Base-by-base conservation (phyloP, 495 filamentous ascomycete genomes). In the Penicillium chermesinum region DNA sequence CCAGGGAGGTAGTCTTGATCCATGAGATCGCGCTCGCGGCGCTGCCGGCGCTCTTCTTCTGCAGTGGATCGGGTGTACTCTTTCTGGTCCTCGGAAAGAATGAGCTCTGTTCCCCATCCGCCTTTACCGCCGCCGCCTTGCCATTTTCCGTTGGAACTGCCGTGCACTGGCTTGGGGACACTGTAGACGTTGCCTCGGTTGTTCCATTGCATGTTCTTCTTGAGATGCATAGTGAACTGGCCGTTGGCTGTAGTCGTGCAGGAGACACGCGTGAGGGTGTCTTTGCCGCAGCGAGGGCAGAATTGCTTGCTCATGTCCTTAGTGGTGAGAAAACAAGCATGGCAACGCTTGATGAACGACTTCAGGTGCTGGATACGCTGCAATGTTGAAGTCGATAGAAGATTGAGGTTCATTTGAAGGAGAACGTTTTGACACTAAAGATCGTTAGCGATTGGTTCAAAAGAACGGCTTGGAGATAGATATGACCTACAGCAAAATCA, bases 181-280 rank as follows among this genome's bases (percentile, higher is more conserved):
- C 87, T 90, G 69, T 80, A 98, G 10, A 84, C 74, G 60, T 95
- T 90, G 27, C 93, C 93, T 1, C 90, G 78, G 53, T 84, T 94
- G 71, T 95, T 97, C 83, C 84, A 95, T 66, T 96, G 89, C 77
- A 91, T 91, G 69, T 95, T 95, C 65, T 84, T 85, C 78, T 96
- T 95, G 44, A 98, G 70, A 59, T 96, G 88, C 49, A 98, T 72
- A 20, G 76, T 85, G 74, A 96, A 93, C 52, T 84, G 81, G 16
- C 94, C 94, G 21, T 80, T 75, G 7, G 78, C 65, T 59, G 89
- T 83, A 12, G 89, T 95, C 9, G 83, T 84, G 77, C 91, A 96
- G 1, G 84, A 82, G 1, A 91, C 87, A 41, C 93, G 83, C 4
- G 87, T 90, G 20, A 98, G 76, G 0, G 91, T 91, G 7, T 88